Evolutionary conservation across 129 eudicot species (phyloP).

Genomic region (Lactuca sativa): DNA sequence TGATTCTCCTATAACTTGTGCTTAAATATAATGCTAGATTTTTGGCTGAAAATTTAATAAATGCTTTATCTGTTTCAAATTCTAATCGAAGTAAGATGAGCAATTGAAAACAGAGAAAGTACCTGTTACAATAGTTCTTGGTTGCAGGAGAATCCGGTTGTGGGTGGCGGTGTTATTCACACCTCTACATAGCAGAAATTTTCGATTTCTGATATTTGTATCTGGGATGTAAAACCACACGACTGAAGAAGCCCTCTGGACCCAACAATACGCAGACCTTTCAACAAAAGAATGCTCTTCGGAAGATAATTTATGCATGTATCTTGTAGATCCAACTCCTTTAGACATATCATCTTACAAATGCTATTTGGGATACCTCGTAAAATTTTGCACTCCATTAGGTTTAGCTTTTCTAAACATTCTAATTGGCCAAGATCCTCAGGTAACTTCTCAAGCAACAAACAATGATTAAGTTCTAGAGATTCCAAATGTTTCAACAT

Average conservation of each 20-base stretch:
- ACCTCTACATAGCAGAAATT: neutral
- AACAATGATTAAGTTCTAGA: neutral
- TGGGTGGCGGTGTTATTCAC: too few species aligned
- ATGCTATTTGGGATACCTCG: too few species aligned
- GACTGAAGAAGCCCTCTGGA: neutral
- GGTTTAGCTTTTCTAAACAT: neutral
- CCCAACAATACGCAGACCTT: neutral
- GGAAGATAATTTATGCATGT: slow-evolving; percentile 5
- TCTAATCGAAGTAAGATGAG: too few species aligned
- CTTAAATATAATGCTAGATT: too few species aligned
- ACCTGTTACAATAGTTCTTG: too few species aligned
- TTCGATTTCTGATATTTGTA: neutral
- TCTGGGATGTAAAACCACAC: neutral
- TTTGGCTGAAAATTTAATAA: too few species aligned
- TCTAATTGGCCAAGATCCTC: slow-evolving; percentile 10
- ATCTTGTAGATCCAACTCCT: neutral
- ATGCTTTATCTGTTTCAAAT: too few species aligned
- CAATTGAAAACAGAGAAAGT: too few species aligned
- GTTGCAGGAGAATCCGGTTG: too few species aligned
- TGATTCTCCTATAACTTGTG: too few species aligned
- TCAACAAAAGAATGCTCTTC: neutral
- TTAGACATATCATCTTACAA: neutral
- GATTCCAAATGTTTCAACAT: neutral
- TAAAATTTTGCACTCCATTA: too few species aligned
- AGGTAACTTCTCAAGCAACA: slow-evolving; percentile 10